Conservation (phyloP, 2,329 filamentous ascomycete genomes). For the Diaporthe citriasiana region DNA sequence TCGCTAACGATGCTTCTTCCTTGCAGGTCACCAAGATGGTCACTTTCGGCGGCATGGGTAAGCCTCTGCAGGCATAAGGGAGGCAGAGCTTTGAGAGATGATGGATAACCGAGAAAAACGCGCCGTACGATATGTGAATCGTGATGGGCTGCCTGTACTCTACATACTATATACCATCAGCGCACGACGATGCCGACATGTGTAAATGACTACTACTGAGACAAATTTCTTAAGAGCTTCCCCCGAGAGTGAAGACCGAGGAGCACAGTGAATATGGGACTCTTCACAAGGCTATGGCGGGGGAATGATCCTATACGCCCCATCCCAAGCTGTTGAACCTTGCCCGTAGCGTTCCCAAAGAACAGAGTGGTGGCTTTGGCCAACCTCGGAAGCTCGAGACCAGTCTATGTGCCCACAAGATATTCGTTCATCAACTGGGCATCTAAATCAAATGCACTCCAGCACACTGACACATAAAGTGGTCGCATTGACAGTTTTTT, state of each 20-base stretch:
- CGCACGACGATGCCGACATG: not conserved
- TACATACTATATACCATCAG: constrained; percentile 3
- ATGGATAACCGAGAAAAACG: not conserved
- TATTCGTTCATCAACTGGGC: not conserved
- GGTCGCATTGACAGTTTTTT: not conserved
- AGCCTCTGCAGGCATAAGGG: constrained; percentile 65
- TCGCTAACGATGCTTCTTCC: not conserved
- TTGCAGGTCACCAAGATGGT: constrained; percentile 77
- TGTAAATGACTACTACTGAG: not conserved
- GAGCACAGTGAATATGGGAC: not conserved
- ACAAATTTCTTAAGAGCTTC: not conserved
- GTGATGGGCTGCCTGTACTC: not conserved
- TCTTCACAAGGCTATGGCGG: not conserved
- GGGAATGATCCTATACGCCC: not conserved
- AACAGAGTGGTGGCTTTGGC: not conserved
- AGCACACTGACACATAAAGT: not conserved
- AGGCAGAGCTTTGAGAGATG: not conserved
- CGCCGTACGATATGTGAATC: not conserved
- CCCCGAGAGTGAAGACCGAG: not conserved
- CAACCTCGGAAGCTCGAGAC: not conserved
- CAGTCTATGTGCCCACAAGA: not conserved
- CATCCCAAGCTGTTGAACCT: not conserved
- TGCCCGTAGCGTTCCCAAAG: not conserved
- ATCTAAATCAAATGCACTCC: not conserved
- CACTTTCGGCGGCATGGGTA: constrained; percentile 67